Evolutionary conservation across 164 flowering plant species (phyloP).

Genomic region (Nelumbo lutea): DNA sequence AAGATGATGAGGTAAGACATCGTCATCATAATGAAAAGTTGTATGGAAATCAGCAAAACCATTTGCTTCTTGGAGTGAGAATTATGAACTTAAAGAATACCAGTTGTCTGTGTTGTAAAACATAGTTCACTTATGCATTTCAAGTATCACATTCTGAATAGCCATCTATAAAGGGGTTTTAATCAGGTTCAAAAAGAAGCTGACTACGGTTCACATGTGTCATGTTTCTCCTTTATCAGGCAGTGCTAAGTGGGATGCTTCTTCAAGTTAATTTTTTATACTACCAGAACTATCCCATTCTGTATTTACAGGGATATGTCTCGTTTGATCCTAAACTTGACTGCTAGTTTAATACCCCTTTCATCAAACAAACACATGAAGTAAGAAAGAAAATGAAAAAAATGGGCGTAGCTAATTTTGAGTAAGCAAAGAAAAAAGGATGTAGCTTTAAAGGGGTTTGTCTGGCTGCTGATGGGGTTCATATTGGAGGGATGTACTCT

Average conservation of each 20-base stretch:
- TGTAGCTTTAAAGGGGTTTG: no score
- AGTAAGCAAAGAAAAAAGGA: no score
- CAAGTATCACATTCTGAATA: not conserved
- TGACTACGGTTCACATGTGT: not conserved
- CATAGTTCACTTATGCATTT: not conserved
- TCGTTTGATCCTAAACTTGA: not conserved
- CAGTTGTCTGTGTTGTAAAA: not conserved
- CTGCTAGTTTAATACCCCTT: not conserved
- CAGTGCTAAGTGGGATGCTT: not conserved
- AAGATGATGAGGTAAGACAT: slow-evolving; percentile 25
- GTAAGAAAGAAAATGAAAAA: no score
- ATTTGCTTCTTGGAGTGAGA: not conserved
- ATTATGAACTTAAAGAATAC: not conserved
- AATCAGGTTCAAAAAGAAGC: not conserved
- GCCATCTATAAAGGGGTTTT: not conserved
- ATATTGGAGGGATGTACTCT: no score
- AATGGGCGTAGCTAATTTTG: no score
- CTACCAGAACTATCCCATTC: not conserved
- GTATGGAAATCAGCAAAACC: not conserved
- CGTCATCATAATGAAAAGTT: not conserved
- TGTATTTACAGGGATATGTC: not conserved
- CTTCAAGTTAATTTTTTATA: not conserved
- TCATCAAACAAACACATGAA: no score
- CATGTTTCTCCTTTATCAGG: not conserved
- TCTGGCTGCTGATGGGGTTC: no score